Evolutionary conservation across 2,329 filamentous ascomycete species (phyloP), one percentile per base, ranked within the genome.

Genomic region (Neonectria faginata): DNA sequence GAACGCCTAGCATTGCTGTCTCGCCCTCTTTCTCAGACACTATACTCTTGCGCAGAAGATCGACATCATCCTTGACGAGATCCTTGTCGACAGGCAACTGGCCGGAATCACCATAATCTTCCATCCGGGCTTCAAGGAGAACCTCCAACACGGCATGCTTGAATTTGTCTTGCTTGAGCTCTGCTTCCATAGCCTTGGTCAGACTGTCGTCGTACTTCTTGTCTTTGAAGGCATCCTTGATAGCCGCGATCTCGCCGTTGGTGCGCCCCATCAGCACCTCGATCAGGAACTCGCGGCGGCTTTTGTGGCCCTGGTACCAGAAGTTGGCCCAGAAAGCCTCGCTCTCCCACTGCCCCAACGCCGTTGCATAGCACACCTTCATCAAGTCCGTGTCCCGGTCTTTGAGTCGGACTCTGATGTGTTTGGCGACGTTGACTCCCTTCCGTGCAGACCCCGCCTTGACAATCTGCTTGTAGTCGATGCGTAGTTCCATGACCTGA

Each of bases 271-370:
- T 97, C 18, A 99, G 86, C 6, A 90, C 89, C 79, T 99, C 96
- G 73, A 98, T 97, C 56, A 99, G 86, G 33, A 99, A 85, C 79
- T 98, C 95, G 7, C 94, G 89, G 3, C 93, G 87, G 9, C 90
- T 92, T 73, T 91, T 92, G 78, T 95, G 92, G 42, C 91, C 90
- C 76, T 97, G 95, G 80, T 97, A 98, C 90, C 94, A 98, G 79
- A 93, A 97, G 78, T 97, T 98, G 64, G 95, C 94, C 94, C 96
- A 99, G 83, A 97, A 97, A 0, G 93, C 93, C 79, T 99, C 96
- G 71, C 90, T 91, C 80, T 97, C 96, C 90, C 94, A 98, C 57
- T 87, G 86, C 9, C 96, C 96, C 0, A 98, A 86, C 0, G 95
- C 94, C 2, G 93, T 94, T 3, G 94, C 89, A 77, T 98, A 97